Conservation (phyloP, 2,329 filamentous ascomycete species). For the Thielaviopsis musarum region DNA sequence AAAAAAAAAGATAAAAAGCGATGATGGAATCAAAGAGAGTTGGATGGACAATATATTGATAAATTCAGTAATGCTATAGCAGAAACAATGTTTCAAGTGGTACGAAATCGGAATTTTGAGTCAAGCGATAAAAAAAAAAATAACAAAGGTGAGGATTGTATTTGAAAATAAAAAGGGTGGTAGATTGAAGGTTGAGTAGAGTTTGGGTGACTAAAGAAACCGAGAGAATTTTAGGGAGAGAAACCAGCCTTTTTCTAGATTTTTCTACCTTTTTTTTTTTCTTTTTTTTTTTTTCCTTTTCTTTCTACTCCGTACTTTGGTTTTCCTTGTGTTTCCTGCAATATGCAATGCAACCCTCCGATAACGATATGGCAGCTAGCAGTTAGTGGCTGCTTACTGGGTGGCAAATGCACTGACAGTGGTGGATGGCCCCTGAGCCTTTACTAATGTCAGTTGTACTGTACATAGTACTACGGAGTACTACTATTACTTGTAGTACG, state of each 20-base stretch:
- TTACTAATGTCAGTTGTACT: too few relatives aligned
- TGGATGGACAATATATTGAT: too few relatives aligned
- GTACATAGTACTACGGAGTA: too few relatives aligned
- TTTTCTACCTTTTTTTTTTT: neutral
- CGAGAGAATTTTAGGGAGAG: neutral
- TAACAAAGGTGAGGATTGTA: neutral
- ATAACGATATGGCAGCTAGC: neutral
- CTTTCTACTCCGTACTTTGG: too few relatives aligned
- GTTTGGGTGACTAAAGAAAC: neutral
- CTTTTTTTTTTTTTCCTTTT: neutral
- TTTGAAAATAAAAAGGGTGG: neutral
- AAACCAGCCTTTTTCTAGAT: conserved; percentile 1
- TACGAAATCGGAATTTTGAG: neutral
- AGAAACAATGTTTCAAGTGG: too few relatives aligned
- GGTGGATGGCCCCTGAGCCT: too few relatives aligned
- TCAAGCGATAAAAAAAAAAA: neutral
- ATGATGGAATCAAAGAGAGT: too few relatives aligned
- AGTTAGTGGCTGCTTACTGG: too few relatives aligned
- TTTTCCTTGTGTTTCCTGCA: neutral
- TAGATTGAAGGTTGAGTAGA: neutral
- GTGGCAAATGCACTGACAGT: too few relatives aligned
- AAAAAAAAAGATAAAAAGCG: too few relatives aligned
- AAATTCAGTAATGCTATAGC: too few relatives aligned
- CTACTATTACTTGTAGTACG: too few relatives aligned
- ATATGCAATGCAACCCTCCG: neutral